Percentiles rank a stretch among this genome's conserved stretches.
Evolutionary conservation across 148 eudicot species (phyloP).

Genomic region (Hydrangea macrophylla): DNA sequence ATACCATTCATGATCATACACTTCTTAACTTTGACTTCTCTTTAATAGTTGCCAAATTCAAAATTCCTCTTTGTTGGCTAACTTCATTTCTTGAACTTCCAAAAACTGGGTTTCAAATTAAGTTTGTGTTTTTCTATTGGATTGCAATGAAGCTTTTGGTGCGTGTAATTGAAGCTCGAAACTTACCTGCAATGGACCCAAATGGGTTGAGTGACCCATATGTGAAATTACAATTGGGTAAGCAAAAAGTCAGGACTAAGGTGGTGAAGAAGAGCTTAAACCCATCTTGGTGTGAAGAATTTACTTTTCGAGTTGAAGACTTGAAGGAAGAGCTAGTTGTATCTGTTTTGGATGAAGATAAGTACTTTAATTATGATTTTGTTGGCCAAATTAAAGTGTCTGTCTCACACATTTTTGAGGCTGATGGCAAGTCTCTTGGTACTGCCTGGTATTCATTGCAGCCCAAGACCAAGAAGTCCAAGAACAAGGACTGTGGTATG

Average conservation of each 20-base stretch:
- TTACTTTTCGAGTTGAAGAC: conserved; percentile 77
- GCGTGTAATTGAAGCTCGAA: conserved; percentile 76
- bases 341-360: conserved; percentile 90
- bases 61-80: neutral
- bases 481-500: conserved; percentile 74
- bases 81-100: neutral
- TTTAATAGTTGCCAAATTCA: neutral
- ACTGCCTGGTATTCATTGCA: conserved; percentile 79
- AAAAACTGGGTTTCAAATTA: neutral
- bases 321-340: conserved; percentile 69
- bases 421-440: conserved; percentile 70
- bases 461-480: conserved; percentile 69
- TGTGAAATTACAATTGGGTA: conserved; percentile 76
- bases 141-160: conserved; percentile 45
- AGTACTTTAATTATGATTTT: conserved; percentile 80
- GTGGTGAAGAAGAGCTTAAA: conserved; percentile 82
- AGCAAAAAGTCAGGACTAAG: conserved; percentile 60
- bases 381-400: conserved; percentile 73
- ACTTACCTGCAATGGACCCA: conserved; percentile 85
- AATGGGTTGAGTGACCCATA: conserved; percentile 95
- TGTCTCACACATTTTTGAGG: conserved; percentile 69
- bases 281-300: conserved; percentile 91
- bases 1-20: neutral
- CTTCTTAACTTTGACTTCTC: neutral
- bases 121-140: neutral